phyloP scores from a whole-genome alignment of 2,329 filamentous ascomycete species.

The Myotisia sp. region DNA sequence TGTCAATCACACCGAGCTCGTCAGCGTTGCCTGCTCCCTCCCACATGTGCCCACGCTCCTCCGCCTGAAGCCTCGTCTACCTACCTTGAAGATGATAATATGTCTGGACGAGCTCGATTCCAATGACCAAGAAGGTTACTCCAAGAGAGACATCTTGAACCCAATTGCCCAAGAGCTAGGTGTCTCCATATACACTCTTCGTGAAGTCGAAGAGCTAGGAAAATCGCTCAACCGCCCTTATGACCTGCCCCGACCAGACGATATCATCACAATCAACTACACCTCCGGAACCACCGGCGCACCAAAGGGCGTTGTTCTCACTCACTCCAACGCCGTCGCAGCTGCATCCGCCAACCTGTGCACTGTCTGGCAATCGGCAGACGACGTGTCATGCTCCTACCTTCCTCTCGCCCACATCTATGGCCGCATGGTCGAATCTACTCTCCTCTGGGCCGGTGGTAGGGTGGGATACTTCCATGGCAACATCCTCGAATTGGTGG shows the following conservation, averaged over 20 bases:
- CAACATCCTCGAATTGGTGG: constrained; percentile 69
- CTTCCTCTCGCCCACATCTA: constrained; percentile 91
- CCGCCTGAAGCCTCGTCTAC: constrained; percentile 63
- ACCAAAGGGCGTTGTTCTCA: constrained; percentile 55
- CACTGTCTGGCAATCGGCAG: constrained; percentile 36
- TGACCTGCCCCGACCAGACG: constrained; percentile 57
- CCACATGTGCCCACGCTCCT: constrained; percentile 69
- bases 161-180: constrained; percentile 59
- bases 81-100: constrained; percentile 73
- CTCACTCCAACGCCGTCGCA: constrained; percentile 66
- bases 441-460: constrained; percentile 54
- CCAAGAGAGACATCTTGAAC: constrained; percentile 66
- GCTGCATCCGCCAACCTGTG: constrained; percentile 50
- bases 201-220: constrained; percentile 70
- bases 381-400: constrained; percentile 67
- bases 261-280: constrained; percentile 63
- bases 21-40: constrained; percentile 62
- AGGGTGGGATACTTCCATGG: constrained; percentile 88
- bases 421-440: constrained; percentile 69
- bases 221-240: constrained; percentile 53
- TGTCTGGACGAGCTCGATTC: constrained; percentile 69
- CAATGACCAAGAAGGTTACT: constrained; percentile 61
- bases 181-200: constrained; percentile 63
- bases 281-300: constrained; percentile 51
- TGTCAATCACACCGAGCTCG: constrained; percentile 71